Percentiles rank a stretch among this genome's conserved stretches.
phyloP scores from a whole-genome alignment of 2,329 filamentous ascomycete genomes.

The Pestalotiopsis sp. region DNA sequence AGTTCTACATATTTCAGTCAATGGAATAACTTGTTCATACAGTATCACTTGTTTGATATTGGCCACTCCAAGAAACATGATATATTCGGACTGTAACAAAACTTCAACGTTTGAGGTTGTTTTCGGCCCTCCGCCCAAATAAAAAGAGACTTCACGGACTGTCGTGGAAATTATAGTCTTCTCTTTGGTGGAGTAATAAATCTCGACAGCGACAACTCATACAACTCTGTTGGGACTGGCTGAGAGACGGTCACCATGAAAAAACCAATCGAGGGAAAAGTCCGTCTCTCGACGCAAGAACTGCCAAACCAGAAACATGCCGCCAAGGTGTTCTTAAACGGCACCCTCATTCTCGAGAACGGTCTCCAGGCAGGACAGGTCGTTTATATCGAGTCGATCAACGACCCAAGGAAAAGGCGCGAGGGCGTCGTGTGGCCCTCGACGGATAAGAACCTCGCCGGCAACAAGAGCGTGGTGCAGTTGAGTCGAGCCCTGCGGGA shows the following conservation, averaged over 20 bases:
- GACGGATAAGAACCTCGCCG: conserved; percentile 60
- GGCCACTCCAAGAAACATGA: neutral
- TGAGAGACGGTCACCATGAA: conserved; percentile 6
- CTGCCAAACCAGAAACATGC: conserved; percentile 32
- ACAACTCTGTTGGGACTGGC: neutral
- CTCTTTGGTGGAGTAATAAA: neutral
- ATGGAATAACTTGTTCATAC: neutral
- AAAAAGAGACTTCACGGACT: neutral
- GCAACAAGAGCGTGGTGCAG: conserved; percentile 61
- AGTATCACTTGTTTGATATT: neutral
- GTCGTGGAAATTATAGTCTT: neutral
- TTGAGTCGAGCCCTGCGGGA: conserved; percentile 74
- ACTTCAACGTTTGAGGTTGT: neutral
- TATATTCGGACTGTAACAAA: neutral
- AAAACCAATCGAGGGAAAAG: conserved; percentile 22
- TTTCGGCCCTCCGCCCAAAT: neutral
- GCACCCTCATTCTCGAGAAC: conserved; percentile 26
- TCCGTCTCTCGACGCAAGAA: conserved; percentile 31
- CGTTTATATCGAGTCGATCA: conserved; percentile 39
- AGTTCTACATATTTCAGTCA: neutral
- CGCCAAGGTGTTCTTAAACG: conserved; percentile 33
- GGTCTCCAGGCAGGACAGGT: conserved; percentile 27
- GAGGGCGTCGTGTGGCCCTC: conserved; percentile 53
- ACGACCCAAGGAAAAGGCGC: conserved; percentile 27
- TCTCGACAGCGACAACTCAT: neutral